Evolutionary conservation across 139 green algal genomes (phyloP), one percentile per base, ranked within the genome.

Genomic region (Prasinococcaceae sp.): DNA sequence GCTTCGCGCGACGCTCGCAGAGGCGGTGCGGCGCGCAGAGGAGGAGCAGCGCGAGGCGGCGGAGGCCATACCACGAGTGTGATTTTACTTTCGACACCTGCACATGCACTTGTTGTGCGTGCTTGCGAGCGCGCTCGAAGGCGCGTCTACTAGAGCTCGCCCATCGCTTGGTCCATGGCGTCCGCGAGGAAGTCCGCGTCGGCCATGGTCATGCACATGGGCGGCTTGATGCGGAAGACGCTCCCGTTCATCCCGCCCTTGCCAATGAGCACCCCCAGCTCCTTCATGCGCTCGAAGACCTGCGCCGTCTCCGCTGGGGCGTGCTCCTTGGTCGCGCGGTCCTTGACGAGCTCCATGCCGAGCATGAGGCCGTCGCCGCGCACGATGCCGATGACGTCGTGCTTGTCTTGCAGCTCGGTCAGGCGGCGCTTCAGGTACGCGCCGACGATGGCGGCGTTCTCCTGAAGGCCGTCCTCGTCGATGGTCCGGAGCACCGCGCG

Each of bases 211-310:
- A 94, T 84, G 74, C 90, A 97, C 88, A 98, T 97, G 25, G 90
- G 90, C 5, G 90, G 90, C 76, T 98, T 98, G 68, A 98, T 90
- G 29, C 90, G 77, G 75, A 97, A 94, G 1, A 94, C 90, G 54
- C 95, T 98, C 55, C 90, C 90, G 36, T 84, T 28, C 65, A 94
- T 51, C 1, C 88, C 57, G 54, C 88, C 86, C 68, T 97, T 97
- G 61, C 89, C 89, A 60, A 97, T 84, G 40, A 97, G 79, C 53
- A 97, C 64, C 0, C 88, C 79, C 49, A 80, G 58, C 47, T 97
- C 82, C 80, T 92, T 94, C 70, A 90, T 74, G 9, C 65, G 47
- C 79, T 97, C 89, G 70, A 94, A 88, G 4, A 82, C 78, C 9
- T 75, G 49, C 3, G 63, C 65, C 8, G 69, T 61, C 72, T 95